phyloP scores from a whole-genome alignment of 306 rosid genomes.

The Mimosa pudica region DNA sequence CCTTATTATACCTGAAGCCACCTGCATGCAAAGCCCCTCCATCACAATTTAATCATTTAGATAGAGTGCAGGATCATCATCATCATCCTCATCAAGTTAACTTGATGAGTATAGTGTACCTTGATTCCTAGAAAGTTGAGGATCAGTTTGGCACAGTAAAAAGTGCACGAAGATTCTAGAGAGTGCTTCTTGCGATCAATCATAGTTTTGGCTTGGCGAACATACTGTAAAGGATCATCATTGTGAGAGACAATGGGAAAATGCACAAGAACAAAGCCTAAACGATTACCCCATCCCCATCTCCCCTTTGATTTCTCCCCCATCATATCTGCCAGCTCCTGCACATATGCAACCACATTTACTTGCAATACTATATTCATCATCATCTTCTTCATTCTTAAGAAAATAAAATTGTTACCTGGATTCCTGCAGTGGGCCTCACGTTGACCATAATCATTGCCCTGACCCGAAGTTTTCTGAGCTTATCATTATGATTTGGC shows the following conservation, averaged over 20 bases:
- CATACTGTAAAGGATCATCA: slow-evolving; percentile 57
- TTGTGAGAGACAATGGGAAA: slow-evolving; percentile 44
- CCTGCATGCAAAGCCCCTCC: slow-evolving; percentile 25
- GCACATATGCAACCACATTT: too few species aligned
- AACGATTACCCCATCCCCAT: slow-evolving; percentile 83
- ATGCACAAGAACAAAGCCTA: slow-evolving; percentile 56
- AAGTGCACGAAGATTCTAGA: slow-evolving; percentile 54
- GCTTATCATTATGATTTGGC: neutral
- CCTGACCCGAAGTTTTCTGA: slow-evolving; percentile 48
- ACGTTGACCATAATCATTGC: slow-evolving; percentile 61
- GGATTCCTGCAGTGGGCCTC: slow-evolving; percentile 60
- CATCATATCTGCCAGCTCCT: slow-evolving; percentile 73
- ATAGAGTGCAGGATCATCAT: too few species aligned
- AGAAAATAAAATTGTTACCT: slow-evolving; percentile 44
- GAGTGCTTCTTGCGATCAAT: slow-evolving; percentile 64
- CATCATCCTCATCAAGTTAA: too few species aligned
- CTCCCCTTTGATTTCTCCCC: slow-evolving; percentile 53
- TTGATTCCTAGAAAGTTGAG: slow-evolving; percentile 51
- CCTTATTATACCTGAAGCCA: slow-evolving; percentile 43
- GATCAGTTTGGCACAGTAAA: slow-evolving; percentile 23
- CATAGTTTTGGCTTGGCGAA: slow-evolving; percentile 55
- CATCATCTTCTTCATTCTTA: neutral
- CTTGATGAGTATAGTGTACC: slow-evolving; percentile 23
- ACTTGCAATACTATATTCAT: neutral
- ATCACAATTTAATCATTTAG: neutral